Base-by-base conservation (phyloP, 2,329 filamentous ascomycete genomes). In the Monilinia fructicola region DNA sequence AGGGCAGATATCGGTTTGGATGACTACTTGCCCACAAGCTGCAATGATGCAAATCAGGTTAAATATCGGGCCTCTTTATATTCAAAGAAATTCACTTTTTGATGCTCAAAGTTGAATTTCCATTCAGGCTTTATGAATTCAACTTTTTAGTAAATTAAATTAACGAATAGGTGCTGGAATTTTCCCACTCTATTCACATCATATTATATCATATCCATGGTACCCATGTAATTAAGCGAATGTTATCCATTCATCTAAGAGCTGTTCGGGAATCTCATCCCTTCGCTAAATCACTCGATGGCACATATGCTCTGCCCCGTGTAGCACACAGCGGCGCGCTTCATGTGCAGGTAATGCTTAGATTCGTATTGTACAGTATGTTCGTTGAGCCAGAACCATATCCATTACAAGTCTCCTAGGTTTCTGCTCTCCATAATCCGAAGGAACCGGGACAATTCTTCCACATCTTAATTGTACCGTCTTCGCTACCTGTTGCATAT, bases 401-500 rank as follows among this genome's bases (percentile, higher is more conserved):
- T 60, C 7, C 44, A 60, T 26, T 38, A 50, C 40, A 58, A 44
- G 42, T 0, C 12, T 10, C 6, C 16, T 65, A 65, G 16, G n/a
- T 26, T 50, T 65, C 62, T 10, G 62, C 53, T 65, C 62, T 65
- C 87, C 87, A 89, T 48, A 89, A 81, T 2, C 87, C 87, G 67
- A 88, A 89, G 67, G 82, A 84, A 0, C 86, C 87, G 7, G 87
- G 84, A 68, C 86, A 89, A 70, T 89, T 89, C 79, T 89, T 89
- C 87, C 87, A 89, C 82, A 99, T 83, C 80, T 99, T 99, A 78
- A 99, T 96, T 0, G 95, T 99, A 52, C 95, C 95, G 74, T 99
- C 95, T 77, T 99, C 95, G 59, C 93, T 97, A 40, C 92, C 95
- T 1, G 95, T 99, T 1, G 93, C 95, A 76, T 98, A 99, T 10